phyloP scores from a whole-genome alignment of 148 eudicot genomes.

The Heliamphora exappendiculata region DNA sequence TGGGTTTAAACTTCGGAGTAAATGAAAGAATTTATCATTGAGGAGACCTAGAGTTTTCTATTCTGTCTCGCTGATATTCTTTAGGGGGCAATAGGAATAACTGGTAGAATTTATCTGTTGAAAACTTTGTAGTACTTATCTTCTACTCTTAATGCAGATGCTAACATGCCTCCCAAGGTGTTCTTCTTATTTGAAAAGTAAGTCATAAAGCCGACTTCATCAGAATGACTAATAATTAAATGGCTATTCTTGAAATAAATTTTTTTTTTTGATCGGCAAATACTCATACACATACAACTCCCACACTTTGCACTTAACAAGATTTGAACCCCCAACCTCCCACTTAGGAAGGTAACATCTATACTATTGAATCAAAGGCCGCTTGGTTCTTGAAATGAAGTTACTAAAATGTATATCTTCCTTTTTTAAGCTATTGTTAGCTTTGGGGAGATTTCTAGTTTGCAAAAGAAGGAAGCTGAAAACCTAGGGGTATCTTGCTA shows the following conservation, averaged over 20 bases:
- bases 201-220: conserved; percentile 20
- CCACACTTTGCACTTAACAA: too few species aligned
- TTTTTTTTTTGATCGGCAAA: too few species aligned
- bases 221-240: background rate
- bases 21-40: too few species aligned
- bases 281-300: too few species aligned
- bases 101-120: background rate
- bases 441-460: conserved; percentile 52
- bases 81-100: background rate
- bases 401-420: conserved; percentile 11
- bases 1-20: too few species aligned
- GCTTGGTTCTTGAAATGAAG: background rate
- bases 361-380: too few species aligned
- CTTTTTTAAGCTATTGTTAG: conserved; percentile 68
- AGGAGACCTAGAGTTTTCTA: background rate
- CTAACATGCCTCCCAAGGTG: conserved; percentile 64
- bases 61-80: too few species aligned
- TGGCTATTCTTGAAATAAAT: background rate
- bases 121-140: background rate
- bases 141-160: conserved; percentile 45
- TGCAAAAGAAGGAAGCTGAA: conserved; percentile 65
- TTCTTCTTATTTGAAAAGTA: conserved; percentile 61
- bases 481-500: conserved; percentile 63
- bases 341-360: too few species aligned
- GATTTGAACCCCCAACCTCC: too few species aligned